Evolutionary conservation across 1,139 yeast genomes (phyloP), one percentile per base, ranked within the genome.

Genomic region (Hyphopichia pseudoburtonii): DNA sequence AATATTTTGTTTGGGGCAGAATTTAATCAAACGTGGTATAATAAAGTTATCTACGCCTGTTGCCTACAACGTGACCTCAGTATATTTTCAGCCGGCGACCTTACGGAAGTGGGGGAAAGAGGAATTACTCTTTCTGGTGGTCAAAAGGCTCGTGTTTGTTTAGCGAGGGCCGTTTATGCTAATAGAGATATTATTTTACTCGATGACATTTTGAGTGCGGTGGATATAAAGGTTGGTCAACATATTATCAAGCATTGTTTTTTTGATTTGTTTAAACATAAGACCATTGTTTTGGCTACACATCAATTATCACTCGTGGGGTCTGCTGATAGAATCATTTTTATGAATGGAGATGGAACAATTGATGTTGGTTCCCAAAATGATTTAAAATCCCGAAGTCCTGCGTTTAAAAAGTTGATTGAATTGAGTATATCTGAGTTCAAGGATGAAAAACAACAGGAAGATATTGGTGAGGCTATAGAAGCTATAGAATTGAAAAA

Each of bases 111-210:
- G 17, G 61, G 61, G 29, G 61, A 56, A 40, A 44, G 56, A 35
- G 61, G 61, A 32, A 47, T 55, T 28, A 55, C 58, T 3, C 43
- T 56, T 12, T 52, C 58, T 21, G 61, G 61, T n/a, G 61, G 61
- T 16, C 61, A 56, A 37, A 52, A 51, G 43, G 61, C 61, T 9
- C 42, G 61, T 39, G 48, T 55, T 32, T 47, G 47, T 35, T 50
- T 56, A 46, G 61, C 61, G 15, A 45, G 61, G 41, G 57, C 60
- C 8, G 51, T 50, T 12, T 56, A 56, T 40, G 43, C 55, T 3
- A 41, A 45, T 16, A 40, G 50, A 9, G 46, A 51, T 23, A 46
- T 52, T 11, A 41, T 51, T 25, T 45, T 55, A 21, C 47, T 55
- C 31, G 61, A 56, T 34, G 61, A 56, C 36, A 60, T 56, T 10